Evolutionary conservation across 2,329 filamentous ascomycete genomes (phyloP), one percentile per base, ranked within the genome.

Genomic region (Hymenoscyphus linearis): DNA sequence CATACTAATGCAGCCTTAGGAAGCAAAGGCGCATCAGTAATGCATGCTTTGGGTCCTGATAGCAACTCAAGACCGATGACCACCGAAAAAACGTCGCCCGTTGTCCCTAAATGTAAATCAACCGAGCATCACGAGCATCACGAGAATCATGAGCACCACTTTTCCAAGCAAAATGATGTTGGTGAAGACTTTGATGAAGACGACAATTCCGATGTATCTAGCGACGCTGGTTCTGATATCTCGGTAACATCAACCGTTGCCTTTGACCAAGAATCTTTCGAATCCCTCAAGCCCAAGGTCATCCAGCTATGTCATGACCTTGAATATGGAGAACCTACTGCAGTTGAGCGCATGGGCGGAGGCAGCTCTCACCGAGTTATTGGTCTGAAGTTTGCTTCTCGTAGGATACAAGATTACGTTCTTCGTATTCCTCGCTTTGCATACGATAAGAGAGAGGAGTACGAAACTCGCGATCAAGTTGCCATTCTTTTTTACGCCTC

Each of bases 371-470:
- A 69, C 22, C 44, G 62, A 47, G 60, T 69, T 34, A 57, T 66
- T 22, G 60, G 64, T 4, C 22, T 66, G n/a, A 55, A 5, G 6
- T 66, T 65, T 31, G 6, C 53, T 25, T 56, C 56, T 2, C 22
- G 18, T 10, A 31, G 53, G 12, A 12, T 54, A n/a, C 56, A 18
- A 3, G 36, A 59, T 2, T 65, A 40, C 27, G 59, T 69, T 16
- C 61, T 69, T 26, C 47, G 65, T 27, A 60, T 68, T 31, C 66
- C 64, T 4, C 60, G 64, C n/a, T n/a, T n/a, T n/a, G n/a, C n/a
- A 12, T 25, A 55, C 1, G 35, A 40, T n/a, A 40, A 60, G n/a
- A 4, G 55, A 7, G 13, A 9, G 5, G 4, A 34, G 2, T 40
- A 67, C 4, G 55, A 63, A 14, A 65, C n/a, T 1, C 1, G 44